A percentile compares a stretch with the other conserved stretches of the same genome.
Evolutionary conservation across 1,284 basidiomycete species (phyloP).

Genomic region (Volvariella volvacea): DNA sequence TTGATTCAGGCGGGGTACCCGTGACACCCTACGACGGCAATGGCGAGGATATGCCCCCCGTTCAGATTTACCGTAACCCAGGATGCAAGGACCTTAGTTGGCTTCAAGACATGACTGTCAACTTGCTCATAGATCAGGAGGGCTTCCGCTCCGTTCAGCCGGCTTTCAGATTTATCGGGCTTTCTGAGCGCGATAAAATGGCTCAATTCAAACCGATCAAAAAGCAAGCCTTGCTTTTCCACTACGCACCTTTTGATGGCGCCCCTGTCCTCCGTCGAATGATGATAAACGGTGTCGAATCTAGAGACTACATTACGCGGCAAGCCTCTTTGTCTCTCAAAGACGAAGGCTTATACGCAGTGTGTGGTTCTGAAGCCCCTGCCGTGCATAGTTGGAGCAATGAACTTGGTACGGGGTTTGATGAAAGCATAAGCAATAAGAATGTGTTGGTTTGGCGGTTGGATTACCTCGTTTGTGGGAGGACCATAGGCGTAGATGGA

Average conservation of each 20-base stretch:
- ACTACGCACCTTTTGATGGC: conserved; percentile 63
- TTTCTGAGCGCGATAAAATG: conserved; percentile 30
- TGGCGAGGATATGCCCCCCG: too few species aligned
- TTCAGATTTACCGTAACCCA: too few species aligned
- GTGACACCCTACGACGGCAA: too few species aligned
- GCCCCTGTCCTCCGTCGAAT: conserved; percentile 62
- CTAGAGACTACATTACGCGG: conserved; percentile 64
- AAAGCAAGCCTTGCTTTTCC: conserved; percentile 57
- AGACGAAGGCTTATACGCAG: conserved; percentile 65
- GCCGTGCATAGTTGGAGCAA: conserved; percentile 12
- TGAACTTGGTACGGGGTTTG: conserved; percentile 10
- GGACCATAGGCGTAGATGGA: conserved; percentile 41
- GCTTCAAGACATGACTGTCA: conserved; percentile 47
- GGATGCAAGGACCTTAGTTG: conserved; percentile 30
- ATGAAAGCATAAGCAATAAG: conserved; percentile 12
- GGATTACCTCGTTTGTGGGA: conserved; percentile 67
- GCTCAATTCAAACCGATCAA: conserved; percentile 60
- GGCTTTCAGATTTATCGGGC: conserved; percentile 50
- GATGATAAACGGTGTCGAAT: conserved; percentile 55
- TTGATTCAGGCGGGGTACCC: too few species aligned
- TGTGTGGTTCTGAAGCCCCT: conserved; percentile 53
- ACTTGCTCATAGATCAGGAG: conserved; percentile 76
- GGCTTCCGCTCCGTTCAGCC: conserved; percentile 60
- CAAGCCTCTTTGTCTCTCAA: conserved; percentile 64
- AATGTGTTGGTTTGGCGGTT: conserved; percentile 60